Evolutionary conservation across 345 rosid genomes (phyloP), one percentile per base, ranked within the genome.

Genomic region (Moricandia arvensis): DNA sequence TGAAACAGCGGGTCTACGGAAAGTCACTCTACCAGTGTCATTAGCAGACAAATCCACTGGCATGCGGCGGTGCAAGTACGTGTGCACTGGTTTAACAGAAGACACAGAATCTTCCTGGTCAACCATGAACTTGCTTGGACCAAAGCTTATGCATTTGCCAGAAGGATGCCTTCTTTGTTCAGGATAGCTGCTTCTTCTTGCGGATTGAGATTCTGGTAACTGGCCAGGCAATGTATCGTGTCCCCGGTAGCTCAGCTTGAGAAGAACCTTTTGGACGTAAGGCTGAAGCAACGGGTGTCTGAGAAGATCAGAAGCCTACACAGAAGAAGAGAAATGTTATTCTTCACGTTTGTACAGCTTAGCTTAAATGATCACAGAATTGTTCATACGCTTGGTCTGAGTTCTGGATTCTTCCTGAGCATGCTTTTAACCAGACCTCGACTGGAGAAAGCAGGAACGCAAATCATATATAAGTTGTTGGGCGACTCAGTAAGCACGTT

Each of bases 341-440:
- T 9, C 34, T 43, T 75, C 47, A 73, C 31, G 70, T 68, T 61
- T 63, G 29, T 15, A 24, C 51, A 53, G 61, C 29, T 59, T 61
- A 15, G 13, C 24, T 24, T 43, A 45, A 9, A 38, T 63, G 43
- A 68, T 21, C 6, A 68, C 24, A 79, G 58, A 75, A 59, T 81
- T 54, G 65, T 54, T 53, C 93, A 62, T 91, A 94, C 99, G 79
- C 86, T 87, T 82, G 99, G 97, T 82, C 99, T 81, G 59, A 95
- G 92, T 80, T 95, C 97, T 29, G 99, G 97, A 80, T 95, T 92
- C 86, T 92, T 95, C 84, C 99, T 91, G 87, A 95, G 90, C 99
- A 92, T 92, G 90, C 90, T 92, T 82, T 90, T 95, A 66, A 95
- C 89, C 69, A 95, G 99, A 79, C 89, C 73, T 60, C 99, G 99